These are phyloP conservation scores for Solanum verrucosum DNA, from an alignment of 257 asterid species.

Conservation along the genomic window DNA sequence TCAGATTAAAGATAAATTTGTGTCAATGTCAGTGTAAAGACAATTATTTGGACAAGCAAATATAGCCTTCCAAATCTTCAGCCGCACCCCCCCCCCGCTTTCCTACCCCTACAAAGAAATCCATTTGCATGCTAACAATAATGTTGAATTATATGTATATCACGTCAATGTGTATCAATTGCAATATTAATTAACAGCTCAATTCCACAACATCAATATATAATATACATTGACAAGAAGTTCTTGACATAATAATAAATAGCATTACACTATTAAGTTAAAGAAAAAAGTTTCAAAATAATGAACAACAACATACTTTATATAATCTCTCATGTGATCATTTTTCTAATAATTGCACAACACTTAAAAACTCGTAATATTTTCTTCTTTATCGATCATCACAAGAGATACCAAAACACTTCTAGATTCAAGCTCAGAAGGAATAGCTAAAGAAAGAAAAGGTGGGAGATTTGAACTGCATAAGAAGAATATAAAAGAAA, in stretches of 20 bases:
- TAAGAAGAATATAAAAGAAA: neutral
- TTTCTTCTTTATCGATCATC: neutral
- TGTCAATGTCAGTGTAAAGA: neutral
- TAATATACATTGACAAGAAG: neutral
- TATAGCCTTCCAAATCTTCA: neutral
- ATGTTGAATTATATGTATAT: neutral
- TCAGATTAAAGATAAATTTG: neutral
- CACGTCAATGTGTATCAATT: neutral
- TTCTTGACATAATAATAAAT: neutral
- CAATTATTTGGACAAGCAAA: neutral
- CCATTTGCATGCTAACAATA: neutral
- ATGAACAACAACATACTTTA: neutral
- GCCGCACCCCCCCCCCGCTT: neutral
- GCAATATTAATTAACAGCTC: neutral
- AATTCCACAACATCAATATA: neutral
- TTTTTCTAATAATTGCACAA: neutral
- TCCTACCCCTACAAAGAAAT: neutral
- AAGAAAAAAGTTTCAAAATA: neutral
- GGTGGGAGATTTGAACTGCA: conserved; percentile 15
- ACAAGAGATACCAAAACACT: neutral
- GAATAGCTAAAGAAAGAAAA: conserved; percentile 6
- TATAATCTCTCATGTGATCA: neutral
- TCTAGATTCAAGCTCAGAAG: conserved; percentile 15
- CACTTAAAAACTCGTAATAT: neutral
- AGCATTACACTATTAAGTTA: neutral